Percentiles rank a stretch among this genome's conserved stretches.
phyloP scores from a whole-genome alignment of 208 protist genomes.

The Acanthamoeba rhysodes region DNA sequence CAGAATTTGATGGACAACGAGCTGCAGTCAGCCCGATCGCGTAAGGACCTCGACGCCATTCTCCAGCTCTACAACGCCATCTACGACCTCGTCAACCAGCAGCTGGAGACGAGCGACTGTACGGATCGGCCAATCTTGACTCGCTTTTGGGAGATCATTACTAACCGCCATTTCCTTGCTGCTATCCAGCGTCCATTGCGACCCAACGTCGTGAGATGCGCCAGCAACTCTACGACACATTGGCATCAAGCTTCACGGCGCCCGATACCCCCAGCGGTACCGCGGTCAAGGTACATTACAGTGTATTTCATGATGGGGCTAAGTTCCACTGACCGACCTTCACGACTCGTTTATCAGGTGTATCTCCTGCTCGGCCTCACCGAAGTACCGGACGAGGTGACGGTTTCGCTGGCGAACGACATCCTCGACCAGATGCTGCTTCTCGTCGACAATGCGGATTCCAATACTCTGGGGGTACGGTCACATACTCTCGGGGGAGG shows the following conservation, averaged over 20 bases:
- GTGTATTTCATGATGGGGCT: neutral
- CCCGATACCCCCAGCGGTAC: neutral
- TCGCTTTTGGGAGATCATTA: neutral
- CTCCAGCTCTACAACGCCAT: conserved; percentile 44
- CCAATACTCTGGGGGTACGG: neutral
- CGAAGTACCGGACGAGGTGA: conserved; percentile 70
- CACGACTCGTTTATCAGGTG: neutral
- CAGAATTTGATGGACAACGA: conserved; percentile 27
- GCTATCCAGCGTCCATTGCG: neutral
- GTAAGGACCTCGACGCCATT: conserved; percentile 14
- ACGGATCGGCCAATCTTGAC: neutral
- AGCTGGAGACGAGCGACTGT: neutral
- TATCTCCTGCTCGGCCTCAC: conserved; percentile 49
- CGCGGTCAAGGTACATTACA: neutral
- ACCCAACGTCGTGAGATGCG: neutral
- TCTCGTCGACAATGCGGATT: neutral
- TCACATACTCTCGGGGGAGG: neutral
- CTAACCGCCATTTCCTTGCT: neutral
- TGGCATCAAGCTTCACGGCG: neutral
- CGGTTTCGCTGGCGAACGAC: neutral
- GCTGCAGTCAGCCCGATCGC: neutral
- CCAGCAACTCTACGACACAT: neutral
- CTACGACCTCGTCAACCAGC: conserved; percentile 48
- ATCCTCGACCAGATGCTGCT: neutral
- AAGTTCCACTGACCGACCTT: neutral